phyloP scores from a whole-genome alignment of 345 rosid genomes.

The Pistacia vera region DNA sequence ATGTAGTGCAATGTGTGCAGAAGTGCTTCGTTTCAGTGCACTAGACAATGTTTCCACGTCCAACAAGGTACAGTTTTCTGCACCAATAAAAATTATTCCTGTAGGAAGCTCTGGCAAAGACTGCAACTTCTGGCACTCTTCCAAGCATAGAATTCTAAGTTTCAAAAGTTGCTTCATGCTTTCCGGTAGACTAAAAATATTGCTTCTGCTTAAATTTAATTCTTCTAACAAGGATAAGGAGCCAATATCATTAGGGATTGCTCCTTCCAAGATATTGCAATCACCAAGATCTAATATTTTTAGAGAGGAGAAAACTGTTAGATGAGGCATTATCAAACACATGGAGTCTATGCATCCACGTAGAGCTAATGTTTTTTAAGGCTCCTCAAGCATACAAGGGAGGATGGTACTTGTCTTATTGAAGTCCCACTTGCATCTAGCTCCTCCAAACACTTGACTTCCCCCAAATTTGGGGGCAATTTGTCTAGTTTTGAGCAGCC shows the following conservation, averaged over 20 bases:
- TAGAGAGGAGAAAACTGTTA: neutral
- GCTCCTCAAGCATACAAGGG: neutral
- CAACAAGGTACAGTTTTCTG: neutral
- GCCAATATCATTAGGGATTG: neutral
- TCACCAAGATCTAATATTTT: neutral
- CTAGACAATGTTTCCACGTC: neutral
- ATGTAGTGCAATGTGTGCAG: neutral
- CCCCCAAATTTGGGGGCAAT: neutral
- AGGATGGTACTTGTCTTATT: neutral
- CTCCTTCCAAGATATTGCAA: neutral
- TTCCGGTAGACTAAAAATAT: neutral
- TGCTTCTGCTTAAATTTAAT: neutral
- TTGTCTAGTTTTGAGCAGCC: neutral
- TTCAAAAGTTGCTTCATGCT: neutral
- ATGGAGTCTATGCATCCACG: neutral
- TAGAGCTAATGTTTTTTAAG: neutral
- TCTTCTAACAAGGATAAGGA: neutral
- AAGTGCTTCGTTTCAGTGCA: neutral
- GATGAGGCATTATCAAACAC: neutral
- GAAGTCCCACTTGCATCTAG: neutral
- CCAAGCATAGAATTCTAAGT: conserved; percentile 12
- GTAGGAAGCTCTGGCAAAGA: conserved; percentile 24
- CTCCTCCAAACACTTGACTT: neutral
- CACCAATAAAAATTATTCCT: neutral
- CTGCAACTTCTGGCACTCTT: neutral